These are phyloP conservation scores for Pilatotrama ljubarskyi DNA, from an alignment of 768 basidiomycete species.

Conservation along the genomic window DNA sequence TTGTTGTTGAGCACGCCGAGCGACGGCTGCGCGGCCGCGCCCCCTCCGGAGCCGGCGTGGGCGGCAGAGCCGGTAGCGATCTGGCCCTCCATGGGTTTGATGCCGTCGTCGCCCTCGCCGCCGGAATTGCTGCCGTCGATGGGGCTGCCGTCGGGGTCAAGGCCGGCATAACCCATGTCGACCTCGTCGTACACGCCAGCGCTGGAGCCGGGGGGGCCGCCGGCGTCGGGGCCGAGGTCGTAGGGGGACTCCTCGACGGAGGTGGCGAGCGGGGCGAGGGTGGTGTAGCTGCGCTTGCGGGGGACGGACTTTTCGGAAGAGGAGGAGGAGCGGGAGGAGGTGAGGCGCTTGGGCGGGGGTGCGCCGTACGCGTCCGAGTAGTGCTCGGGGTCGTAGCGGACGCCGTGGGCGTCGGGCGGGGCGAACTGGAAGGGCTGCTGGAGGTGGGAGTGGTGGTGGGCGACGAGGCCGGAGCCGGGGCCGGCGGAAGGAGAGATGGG, in stretches of 20 bases:
- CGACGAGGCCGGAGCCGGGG: conserved; percentile 35
- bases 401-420: conserved; percentile 33
- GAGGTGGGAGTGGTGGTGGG: conserved; percentile 39
- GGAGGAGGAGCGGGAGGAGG: conserved; percentile 41
- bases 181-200: conserved; percentile 62
- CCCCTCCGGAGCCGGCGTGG: conserved; percentile 18
- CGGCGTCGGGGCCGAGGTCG: conserved; percentile 30
- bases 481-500: conserved; percentile 59
- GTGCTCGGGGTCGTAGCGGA: conserved; percentile 35
- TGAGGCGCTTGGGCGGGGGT: conserved; percentile 40
- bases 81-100: conserved; percentile 33
- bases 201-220: too few relatives aligned
- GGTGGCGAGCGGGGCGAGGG: conserved; percentile 38
- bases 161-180: conserved; percentile 47
- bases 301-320: conserved; percentile 61
- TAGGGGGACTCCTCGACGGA: conserved; percentile 35
- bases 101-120: conserved; percentile 38
- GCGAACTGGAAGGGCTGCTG: conserved; percentile 54
- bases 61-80: conserved; percentile 17
- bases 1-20: conserved; percentile 70
- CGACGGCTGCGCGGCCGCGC: conserved; percentile 14
- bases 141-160: conserved; percentile 52
- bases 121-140: conserved; percentile 38
- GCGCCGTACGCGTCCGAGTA: conserved; percentile 30
- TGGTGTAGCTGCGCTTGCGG: conserved; percentile 66